These are phyloP conservation scores for Aphanomyces invadans DNA, from an alignment of 352 stramenopile genomes.

Conservation along the genomic window DNA sequence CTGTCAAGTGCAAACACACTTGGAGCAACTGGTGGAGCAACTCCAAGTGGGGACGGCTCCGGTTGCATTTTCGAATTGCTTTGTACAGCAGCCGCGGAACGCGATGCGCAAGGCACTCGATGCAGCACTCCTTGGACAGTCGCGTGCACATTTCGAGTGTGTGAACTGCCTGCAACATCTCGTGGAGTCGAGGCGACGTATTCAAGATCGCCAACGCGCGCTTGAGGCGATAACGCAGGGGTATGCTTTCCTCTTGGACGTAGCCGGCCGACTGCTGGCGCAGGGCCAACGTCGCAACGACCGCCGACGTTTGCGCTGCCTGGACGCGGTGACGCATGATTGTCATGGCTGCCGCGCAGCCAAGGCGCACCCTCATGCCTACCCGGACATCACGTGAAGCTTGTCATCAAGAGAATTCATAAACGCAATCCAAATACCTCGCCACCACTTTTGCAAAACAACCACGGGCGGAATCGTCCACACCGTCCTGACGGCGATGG, in stretches of 20 bases:
- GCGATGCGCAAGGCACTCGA: constrained; percentile 76
- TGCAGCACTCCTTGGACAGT: constrained; percentile 86
- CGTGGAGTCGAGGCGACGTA: constrained; percentile 52
- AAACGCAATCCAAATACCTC: too few relatives aligned
- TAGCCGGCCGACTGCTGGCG: constrained; percentile 17
- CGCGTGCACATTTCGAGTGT: constrained; percentile 89
- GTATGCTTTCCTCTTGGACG: constrained; percentile 20
- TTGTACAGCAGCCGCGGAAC: constrained; percentile 87
- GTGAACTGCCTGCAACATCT: constrained; percentile 89
- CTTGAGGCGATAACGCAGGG: constrained; percentile 19
- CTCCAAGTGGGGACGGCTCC: constrained; percentile 91
- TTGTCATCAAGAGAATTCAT: too few relatives aligned
- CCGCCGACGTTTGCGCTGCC: constrained; percentile 16
- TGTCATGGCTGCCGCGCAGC: constrained; percentile 30
- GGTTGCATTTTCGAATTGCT: constrained; percentile 90
- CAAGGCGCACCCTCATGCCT: constrained; percentile 45
- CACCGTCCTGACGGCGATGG: too few relatives aligned
- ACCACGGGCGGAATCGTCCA: constrained; percentile 25
- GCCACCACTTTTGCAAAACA: constrained; percentile 62
- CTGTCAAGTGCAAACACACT: constrained; percentile 53
- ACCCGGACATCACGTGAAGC: background rate
- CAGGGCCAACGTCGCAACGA: constrained; percentile 9
- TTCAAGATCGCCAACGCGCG: constrained; percentile 17
- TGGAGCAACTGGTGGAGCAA: constrained; percentile 84
- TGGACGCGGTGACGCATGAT: constrained; percentile 17